Percentiles rank a stretch among this genome's conserved stretches.
These are phyloP conservation scores for Pneumocystis jirovecii DNA, from an alignment of 1,139 yeast genomes.

Conservation along the genomic window DNA sequence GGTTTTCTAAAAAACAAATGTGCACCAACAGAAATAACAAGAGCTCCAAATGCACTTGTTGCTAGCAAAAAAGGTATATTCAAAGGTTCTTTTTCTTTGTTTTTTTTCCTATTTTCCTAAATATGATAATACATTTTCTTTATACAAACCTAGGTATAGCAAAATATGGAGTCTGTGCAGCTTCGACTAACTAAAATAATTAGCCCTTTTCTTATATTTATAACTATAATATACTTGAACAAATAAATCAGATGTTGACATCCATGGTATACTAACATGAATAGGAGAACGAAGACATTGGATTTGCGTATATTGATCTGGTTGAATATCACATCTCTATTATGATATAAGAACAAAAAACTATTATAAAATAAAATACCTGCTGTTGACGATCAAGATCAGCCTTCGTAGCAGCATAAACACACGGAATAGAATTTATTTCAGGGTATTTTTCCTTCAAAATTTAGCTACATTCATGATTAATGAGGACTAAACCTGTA, in stretches of 20 bases:
- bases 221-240: constrained; percentile 32
- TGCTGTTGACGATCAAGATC: constrained; percentile 93
- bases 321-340: constrained; percentile 55
- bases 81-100: constrained; percentile 41
- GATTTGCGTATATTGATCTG: constrained; percentile 67
- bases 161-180: constrained; percentile 61
- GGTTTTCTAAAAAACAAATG: constrained; percentile 43
- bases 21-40: constrained; percentile 42
- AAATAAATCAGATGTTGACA: constrained; percentile 64
- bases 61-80: constrained; percentile 30
- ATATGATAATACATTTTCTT: not conserved
- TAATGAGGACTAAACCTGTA: constrained; percentile 26
- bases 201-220: not conserved
- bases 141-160: constrained; percentile 34
- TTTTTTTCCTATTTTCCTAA: constrained; percentile 32
- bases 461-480: not conserved
- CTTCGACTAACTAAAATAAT: constrained; percentile 48
- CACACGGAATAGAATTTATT: constrained; percentile 55
- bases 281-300: constrained; percentile 58
- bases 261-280: constrained; percentile 83
- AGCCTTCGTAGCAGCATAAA: constrained; percentile 84
- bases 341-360: not conserved
- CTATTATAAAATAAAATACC: constrained; percentile 3
- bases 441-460: constrained; percentile 2
- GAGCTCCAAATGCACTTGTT: constrained; percentile 46